Conservation (phyloP, 2,329 filamentous ascomycete genomes). For the Xylaria sp. region DNA sequence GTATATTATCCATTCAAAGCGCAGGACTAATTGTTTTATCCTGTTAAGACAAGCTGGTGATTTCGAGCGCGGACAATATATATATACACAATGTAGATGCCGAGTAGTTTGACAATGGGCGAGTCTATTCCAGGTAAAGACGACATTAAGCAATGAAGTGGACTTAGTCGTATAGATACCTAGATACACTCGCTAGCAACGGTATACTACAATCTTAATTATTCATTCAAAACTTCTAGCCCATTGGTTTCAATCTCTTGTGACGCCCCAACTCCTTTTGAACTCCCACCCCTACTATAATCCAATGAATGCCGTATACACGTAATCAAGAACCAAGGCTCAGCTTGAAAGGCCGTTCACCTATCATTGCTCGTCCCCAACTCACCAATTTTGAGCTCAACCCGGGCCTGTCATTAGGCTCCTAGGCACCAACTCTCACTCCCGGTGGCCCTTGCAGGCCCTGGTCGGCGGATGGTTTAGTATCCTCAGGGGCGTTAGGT, state of each 20-base stretch:
- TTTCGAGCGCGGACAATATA: too few relatives aligned
- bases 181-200: neutral
- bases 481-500: conserved; percentile 16
- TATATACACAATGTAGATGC: too few relatives aligned
- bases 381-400: neutral
- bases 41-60: too few relatives aligned
- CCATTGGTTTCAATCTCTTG: neutral
- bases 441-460: conserved; percentile 26
- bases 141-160: neutral
- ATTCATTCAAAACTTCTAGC: neutral
- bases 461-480: conserved; percentile 26
- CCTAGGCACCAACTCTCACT: conserved; percentile 31
- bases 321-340: neutral
- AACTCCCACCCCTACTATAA: conserved; percentile 1
- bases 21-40: too few relatives aligned
- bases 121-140: neutral
- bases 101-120: too few relatives aligned
- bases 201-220: neutral
- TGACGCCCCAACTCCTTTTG: conserved; percentile 23
- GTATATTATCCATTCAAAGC: too few relatives aligned
- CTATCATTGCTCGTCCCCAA: too few relatives aligned
- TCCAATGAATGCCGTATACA: neutral
- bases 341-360: too few relatives aligned
- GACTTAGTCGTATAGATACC: neutral
- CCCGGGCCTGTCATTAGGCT: neutral